Evolutionary conservation across 2,329 filamentous ascomycete species (phyloP), one percentile per base, ranked within the genome.

Genomic region (Trichoderma atroviride): DNA sequence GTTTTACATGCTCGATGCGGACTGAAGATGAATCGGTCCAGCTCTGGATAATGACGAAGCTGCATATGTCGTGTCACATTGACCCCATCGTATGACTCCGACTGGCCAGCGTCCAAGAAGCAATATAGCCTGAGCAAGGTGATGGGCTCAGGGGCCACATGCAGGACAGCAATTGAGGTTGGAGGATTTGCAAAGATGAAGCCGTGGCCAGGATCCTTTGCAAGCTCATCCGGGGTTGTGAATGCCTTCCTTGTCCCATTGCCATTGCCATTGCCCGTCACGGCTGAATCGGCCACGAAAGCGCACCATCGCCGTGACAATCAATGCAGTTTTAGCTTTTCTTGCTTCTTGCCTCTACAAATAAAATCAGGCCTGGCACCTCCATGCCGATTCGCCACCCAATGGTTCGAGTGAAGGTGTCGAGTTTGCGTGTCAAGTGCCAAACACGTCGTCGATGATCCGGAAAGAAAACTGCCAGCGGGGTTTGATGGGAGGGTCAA

Each of bases 331-430:
- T 10, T 24, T 43, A n/a, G 40, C 40, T 43, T n/a, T 19, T 10
- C 40, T 43, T n/a, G 19, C 33, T 7, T 37, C 27, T 19, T 14
- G 24, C 7, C 37, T n/a, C 33, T 50, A 50, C 52, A 53, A 65
- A 65, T 66, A 66, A 58, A 66, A 66, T 79, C 59, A 78, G 80
- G 66, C 79, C 79, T 70, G 78, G 79, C 72, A 76, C 76, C 33
- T 72, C 71, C 60, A 13, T 43, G 56, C 16, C 55, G 29, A 33
- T 61, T 68, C 50, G 55, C 63, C 63, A 67, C 55, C 29, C 56
- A 35, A 68, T 60, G 19, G 55, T 33, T 47, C 37, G 24, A 50
- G n/a, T 29, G 35, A 61, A 27, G 47, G n/a, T 43, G 40, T n/a
- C 40, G 33, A 13, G 33, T 35, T 35, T 35, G 33, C 33, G 40